These are phyloP conservation scores for Epicoccum sorghinum DNA, from an alignment of 2,329 filamentous ascomycete genomes.

Conservation along the genomic window DNA sequence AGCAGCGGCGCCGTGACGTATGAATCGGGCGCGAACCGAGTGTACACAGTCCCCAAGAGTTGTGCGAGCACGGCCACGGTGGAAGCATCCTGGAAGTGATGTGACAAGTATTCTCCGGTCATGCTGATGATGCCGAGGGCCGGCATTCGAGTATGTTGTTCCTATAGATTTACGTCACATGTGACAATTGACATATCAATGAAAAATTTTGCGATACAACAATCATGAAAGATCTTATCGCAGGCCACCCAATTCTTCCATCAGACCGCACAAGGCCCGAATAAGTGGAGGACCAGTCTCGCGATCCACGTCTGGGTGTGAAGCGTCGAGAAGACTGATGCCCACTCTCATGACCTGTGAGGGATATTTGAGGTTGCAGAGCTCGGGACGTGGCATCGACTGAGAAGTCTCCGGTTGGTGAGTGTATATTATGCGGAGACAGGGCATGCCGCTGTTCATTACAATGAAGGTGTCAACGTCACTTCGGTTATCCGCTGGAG, in stretches of 20 bases:
- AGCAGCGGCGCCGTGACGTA: slow-evolving; percentile 54
- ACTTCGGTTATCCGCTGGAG: slow-evolving; percentile 8
- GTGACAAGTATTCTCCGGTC: too few relatives aligned
- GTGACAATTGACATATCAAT: neutral
- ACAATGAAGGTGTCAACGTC: slow-evolving; percentile 20
- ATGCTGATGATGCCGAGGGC: too few relatives aligned
- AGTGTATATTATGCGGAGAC: slow-evolving; percentile 14
- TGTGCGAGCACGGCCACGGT: slow-evolving; percentile 28
- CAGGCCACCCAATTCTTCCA: slow-evolving; percentile 21
- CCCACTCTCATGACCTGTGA: slow-evolving; percentile 27
- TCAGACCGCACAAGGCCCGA: slow-evolving; percentile 24
- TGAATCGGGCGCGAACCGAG: slow-evolving; percentile 52
- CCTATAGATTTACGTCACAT: too few relatives aligned
- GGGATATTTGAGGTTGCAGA: slow-evolving; percentile 21
- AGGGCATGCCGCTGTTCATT: slow-evolving; percentile 15
- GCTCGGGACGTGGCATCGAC: neutral
- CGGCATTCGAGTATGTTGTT: too few relatives aligned
- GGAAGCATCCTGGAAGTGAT: slow-evolving; percentile 33
- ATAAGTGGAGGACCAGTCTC: slow-evolving; percentile 24
- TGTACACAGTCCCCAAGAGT: slow-evolving; percentile 41
- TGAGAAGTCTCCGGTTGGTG: neutral
- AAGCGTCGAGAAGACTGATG: slow-evolving; percentile 22
- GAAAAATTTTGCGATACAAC: neutral
- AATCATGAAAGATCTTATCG: neutral
- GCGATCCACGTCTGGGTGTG: slow-evolving; percentile 24